Evolutionary conservation across 495 filamentous ascomycete species (phyloP).

Genomic region (Darksidea phi): DNA sequence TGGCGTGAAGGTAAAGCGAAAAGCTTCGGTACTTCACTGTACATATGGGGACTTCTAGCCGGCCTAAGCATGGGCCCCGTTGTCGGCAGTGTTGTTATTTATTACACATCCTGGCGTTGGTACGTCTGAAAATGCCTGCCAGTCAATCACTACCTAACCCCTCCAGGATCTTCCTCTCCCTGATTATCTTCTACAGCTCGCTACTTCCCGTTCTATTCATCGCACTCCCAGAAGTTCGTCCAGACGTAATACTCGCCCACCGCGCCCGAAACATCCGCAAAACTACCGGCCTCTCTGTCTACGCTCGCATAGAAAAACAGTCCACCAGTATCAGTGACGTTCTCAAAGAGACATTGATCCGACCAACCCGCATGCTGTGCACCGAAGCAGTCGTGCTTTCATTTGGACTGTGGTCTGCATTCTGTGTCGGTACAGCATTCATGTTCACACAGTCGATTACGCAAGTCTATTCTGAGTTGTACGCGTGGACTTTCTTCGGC

Average conservation of each 20-base stretch:
- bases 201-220: slow-evolving; percentile 46
- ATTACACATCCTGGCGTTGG: slow-evolving; percentile 36
- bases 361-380: slow-evolving; percentile 50
- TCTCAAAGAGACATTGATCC: slow-evolving; percentile 34
- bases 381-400: slow-evolving; percentile 57
- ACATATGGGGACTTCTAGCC: slow-evolving; percentile 46
- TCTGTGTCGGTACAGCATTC: slow-evolving; percentile 54
- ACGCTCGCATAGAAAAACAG: slow-evolving; percentile 47
- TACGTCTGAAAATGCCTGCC: slow-evolving; percentile 1
- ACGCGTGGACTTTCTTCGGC: slow-evolving; percentile 35
- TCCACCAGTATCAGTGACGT: slow-evolving; percentile 30
- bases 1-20: slow-evolving; percentile 46
- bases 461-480: slow-evolving; percentile 39
- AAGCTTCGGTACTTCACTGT: slow-evolving; percentile 51
- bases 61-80: slow-evolving; percentile 53
- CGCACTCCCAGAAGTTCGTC: slow-evolving; percentile 48
- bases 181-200: slow-evolving; percentile 49
- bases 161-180: slow-evolving; percentile 50
- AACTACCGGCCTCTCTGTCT: slow-evolving; percentile 39
- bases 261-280: slow-evolving; percentile 5
- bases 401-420: slow-evolving; percentile 52
- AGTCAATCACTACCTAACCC: neutral
- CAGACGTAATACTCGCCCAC: slow-evolving; percentile 43
- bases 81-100: slow-evolving; percentile 47
- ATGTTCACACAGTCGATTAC: slow-evolving; percentile 44